A percentile compares a stretch with the other conserved stretches of the same genome.
Evolutionary conservation across 2,329 filamentous ascomycete species (phyloP).

Genomic region (Pyrenochaeta sp.): DNA sequence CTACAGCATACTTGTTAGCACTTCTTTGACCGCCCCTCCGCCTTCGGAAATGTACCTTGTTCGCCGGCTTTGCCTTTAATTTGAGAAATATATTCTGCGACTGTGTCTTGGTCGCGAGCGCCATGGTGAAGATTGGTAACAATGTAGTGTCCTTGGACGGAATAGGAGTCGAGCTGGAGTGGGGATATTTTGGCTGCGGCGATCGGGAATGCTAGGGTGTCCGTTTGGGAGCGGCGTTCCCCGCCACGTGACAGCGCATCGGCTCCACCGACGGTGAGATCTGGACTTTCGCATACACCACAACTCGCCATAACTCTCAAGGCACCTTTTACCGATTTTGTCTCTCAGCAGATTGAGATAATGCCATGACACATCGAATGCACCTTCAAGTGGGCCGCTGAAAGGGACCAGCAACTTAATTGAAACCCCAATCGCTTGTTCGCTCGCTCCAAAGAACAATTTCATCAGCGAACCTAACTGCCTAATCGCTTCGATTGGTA

Average conservation of each 20-base stretch:
- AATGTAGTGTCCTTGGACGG: constrained; percentile 26
- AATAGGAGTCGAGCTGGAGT: constrained; percentile 38
- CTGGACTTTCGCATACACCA: background rate
- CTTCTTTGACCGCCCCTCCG: constrained; percentile 24
- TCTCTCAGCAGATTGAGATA: too few species aligned
- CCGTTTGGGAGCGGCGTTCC: background rate
- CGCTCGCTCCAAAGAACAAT: too few species aligned
- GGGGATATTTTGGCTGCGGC: constrained; percentile 39
- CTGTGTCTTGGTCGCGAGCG: constrained; percentile 85
- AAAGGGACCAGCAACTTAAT: too few species aligned
- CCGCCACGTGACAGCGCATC: background rate
- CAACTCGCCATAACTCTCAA: too few species aligned
- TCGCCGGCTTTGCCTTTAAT: constrained; percentile 90
- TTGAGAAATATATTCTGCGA: constrained; percentile 98
- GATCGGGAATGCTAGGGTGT: constrained; percentile 34
- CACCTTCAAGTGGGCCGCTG: too few species aligned
- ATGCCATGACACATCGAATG: too few species aligned
- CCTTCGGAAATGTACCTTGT: constrained; percentile 74
- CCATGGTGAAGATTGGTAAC: constrained; percentile 55
- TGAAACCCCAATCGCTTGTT: too few species aligned
- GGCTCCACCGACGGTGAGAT: background rate
- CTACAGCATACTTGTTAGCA: constrained; percentile 57
- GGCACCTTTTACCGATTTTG: too few species aligned
- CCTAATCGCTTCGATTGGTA: background rate
- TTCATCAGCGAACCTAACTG: background rate